Percentiles rank a stretch among this genome's conserved stretches.
These are phyloP conservation scores for Neocatenulostroma microsporum DNA, from an alignment of 2,329 filamentous ascomycete genomes.

Conservation along the genomic window DNA sequence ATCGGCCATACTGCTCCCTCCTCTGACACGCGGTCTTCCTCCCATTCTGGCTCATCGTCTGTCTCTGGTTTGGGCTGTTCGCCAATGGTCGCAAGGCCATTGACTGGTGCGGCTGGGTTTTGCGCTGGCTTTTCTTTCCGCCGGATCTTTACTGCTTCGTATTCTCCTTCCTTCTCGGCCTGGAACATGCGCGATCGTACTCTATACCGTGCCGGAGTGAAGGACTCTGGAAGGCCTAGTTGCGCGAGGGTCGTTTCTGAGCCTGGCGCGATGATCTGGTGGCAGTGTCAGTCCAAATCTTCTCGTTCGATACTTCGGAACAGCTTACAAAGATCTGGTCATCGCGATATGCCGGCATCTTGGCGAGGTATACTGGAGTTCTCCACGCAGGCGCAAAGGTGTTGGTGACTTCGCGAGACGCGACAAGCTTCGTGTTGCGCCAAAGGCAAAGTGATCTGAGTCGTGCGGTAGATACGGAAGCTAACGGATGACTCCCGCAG, in stretches of 20 bases:
- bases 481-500: no score
- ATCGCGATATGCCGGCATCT: conserved; percentile 29
- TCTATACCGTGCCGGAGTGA: conserved; percentile 80
- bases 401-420: no score
- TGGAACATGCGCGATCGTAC: conserved; percentile 91
- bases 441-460: no score
- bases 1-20: conserved; percentile 90
- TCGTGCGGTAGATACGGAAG: no score
- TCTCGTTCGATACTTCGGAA: no score
- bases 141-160: conserved; percentile 73
- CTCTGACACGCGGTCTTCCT: conserved; percentile 80
- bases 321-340: conserved; percentile 27
- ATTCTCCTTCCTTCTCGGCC: conserved; percentile 66
- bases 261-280: conserved; percentile 67
- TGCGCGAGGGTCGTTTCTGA: conserved; percentile 87
- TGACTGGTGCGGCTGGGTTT: conserved; percentile 2
- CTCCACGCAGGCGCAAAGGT: no score
- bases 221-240: conserved; percentile 78
- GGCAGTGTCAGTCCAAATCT: no score
- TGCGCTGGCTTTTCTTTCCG: conserved; percentile 28
- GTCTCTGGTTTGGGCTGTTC: conserved; percentile 32
- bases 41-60: conserved; percentile 61
- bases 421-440: no score
- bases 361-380: no score
- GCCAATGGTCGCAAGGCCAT: conserved; percentile 18